phyloP scores from a whole-genome alignment of 257 asterid genomes.

The Prunella vulgaris region DNA sequence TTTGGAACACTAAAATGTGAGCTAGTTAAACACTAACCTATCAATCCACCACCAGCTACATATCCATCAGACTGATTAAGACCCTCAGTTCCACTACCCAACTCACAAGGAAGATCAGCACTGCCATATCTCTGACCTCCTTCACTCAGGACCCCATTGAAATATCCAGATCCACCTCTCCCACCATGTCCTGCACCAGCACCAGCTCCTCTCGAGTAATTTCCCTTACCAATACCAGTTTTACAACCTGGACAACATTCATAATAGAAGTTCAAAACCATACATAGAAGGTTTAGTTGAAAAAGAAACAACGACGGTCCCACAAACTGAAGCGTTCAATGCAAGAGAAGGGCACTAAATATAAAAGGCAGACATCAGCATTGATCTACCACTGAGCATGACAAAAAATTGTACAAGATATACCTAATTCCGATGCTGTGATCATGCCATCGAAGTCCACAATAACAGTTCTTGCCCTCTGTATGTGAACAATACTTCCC shows the following conservation, averaged over 20 bases:
- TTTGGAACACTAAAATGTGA: conserved; percentile 4
- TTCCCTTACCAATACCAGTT: conserved; percentile 90
- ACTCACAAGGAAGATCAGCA: conserved; percentile 91
- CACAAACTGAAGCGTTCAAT: conserved; percentile 9
- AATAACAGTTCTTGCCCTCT: conserved; percentile 82
- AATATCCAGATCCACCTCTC: conserved; percentile 88
- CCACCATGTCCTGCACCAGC: conserved; percentile 99
- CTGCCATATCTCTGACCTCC: conserved; percentile 87
- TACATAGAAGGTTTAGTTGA: conserved; percentile 10
- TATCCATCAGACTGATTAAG: conserved; percentile 64
- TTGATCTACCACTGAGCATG: neutral
- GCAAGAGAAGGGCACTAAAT: conserved; percentile 12
- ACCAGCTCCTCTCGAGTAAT: conserved; percentile 89
- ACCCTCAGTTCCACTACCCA: conserved; percentile 87
- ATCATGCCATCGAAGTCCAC: conserved; percentile 70
- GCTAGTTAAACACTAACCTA: conserved; percentile 42
- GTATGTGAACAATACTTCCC: conserved; percentile 94
- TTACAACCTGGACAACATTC: conserved; percentile 64
- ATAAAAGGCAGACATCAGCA: conserved; percentile 18
- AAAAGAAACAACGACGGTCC: conserved; percentile 1
- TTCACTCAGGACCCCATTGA: conserved; percentile 59
- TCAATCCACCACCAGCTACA: conserved; percentile 90
- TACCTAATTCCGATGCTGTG: conserved; percentile 93
- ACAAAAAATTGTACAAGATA: conserved; percentile 10
- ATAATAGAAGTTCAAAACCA: conserved; percentile 23